A percentile compares a stretch with the other conserved stretches of the same genome.
These are phyloP conservation scores for Hypoxylon fragiforme DNA, from an alignment of 495 filamentous ascomycete genomes.

Conservation along the genomic window DNA sequence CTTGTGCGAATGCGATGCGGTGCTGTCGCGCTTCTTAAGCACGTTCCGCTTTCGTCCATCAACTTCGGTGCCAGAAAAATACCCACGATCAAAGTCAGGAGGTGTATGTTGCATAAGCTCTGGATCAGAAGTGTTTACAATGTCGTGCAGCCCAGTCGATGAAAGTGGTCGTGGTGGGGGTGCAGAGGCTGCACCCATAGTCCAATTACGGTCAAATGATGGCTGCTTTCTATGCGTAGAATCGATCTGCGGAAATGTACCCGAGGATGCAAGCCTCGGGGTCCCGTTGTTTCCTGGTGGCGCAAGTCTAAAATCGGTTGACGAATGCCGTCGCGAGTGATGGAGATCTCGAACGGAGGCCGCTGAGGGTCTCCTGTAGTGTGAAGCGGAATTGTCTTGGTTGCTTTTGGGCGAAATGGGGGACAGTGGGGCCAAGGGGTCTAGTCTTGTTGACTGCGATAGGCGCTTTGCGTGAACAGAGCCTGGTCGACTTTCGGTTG, in stretches of 20 bases:
- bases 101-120: constrained; percentile 43
- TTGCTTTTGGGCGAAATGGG: constrained; percentile 50
- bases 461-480: constrained; percentile 47
- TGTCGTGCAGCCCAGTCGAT: constrained; percentile 50
- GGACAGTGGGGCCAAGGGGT: constrained; percentile 42
- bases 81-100: constrained; percentile 80
- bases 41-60: constrained; percentile 76
- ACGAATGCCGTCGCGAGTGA: constrained; percentile 85
- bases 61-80: constrained; percentile 87
- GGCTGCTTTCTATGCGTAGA: constrained; percentile 72
- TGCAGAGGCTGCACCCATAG: constrained; percentile 60
- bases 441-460: constrained; percentile 50
- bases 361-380: constrained; percentile 66
- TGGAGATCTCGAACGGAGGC: constrained; percentile 83
- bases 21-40: constrained; percentile 74
- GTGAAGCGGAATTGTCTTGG: constrained; percentile 59
- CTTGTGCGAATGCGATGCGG: constrained; percentile 60
- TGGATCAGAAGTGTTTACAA: constrained; percentile 33
- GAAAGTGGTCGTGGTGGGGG: constrained; percentile 47
- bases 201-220: constrained; percentile 92
- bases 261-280: constrained; percentile 39
- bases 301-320: constrained; percentile 67
- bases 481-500: constrained; percentile 41
- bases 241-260: constrained; percentile 42
- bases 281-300: constrained; percentile 37